A percentile compares a stretch with the other conserved stretches of the same genome.
These are phyloP conservation scores for Sutorius eximius DNA, from an alignment of 1,284 basidiomycete species.

Conservation along the genomic window DNA sequence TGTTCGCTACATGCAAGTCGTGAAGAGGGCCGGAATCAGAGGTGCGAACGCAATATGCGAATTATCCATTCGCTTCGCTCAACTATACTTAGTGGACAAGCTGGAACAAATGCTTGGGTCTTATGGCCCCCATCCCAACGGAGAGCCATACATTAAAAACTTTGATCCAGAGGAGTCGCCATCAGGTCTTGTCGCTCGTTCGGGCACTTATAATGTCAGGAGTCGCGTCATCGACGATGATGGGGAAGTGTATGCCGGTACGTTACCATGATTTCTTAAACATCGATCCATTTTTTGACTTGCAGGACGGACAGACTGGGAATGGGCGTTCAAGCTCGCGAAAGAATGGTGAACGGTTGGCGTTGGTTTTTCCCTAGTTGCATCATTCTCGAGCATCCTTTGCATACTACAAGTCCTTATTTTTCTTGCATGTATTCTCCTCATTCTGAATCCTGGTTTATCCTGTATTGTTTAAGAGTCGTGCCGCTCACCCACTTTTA, in stretches of 20 bases:
- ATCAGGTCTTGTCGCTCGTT: slow-evolving; percentile 79
- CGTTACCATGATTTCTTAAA: slow-evolving; percentile 24
- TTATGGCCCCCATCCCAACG: slow-evolving; percentile 68
- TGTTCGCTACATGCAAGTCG: slow-evolving; percentile 82
- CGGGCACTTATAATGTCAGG: slow-evolving; percentile 71
- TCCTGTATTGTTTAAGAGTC: slow-evolving; percentile 23
- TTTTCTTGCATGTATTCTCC: slow-evolving; percentile 30
- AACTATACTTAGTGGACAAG: slow-evolving; percentile 66
- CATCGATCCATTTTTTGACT: slow-evolving; percentile 5
- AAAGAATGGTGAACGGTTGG: slow-evolving; percentile 68
- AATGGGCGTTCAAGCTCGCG: slow-evolving; percentile 78
- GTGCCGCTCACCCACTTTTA: slow-evolving; percentile 13
- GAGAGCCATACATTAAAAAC: slow-evolving; percentile 62
- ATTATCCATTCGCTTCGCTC: slow-evolving; percentile 6
- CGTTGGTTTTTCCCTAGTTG: slow-evolving; percentile 10
- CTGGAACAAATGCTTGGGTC: slow-evolving; percentile 90
- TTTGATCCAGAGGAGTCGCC: slow-evolving; percentile 80
- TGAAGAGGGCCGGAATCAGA: slow-evolving; percentile 71
- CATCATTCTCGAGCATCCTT: slow-evolving; percentile 26
- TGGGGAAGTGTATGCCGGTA: slow-evolving; percentile 71
- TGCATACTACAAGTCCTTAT: slow-evolving; percentile 30
- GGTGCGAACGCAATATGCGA: slow-evolving; percentile 42
- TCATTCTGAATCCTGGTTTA: background rate
- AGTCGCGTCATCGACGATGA: slow-evolving; percentile 87
- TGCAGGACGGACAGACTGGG: slow-evolving; percentile 58